phyloP scores from a whole-genome alignment of 306 rosid species.

The Quercus aquifolioides region DNA sequence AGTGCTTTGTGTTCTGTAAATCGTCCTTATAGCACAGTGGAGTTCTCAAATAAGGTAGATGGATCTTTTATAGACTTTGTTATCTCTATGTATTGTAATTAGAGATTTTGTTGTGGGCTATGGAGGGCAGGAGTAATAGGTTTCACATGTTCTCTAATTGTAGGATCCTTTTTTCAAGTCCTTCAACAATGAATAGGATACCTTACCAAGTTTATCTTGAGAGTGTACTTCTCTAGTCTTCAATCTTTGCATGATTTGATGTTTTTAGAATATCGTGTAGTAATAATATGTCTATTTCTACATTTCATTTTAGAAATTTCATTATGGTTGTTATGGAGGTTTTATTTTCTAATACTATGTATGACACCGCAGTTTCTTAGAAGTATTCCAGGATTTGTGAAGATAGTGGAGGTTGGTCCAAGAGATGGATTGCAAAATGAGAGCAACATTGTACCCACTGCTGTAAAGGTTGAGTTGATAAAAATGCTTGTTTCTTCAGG shows the following conservation, averaged over 20 bases:
- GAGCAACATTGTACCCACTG: constrained; percentile 71
- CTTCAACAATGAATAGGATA: neutral
- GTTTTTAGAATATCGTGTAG: neutral
- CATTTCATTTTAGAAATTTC: constrained; percentile 12
- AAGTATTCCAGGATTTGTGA: constrained; percentile 64
- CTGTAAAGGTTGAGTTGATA: constrained; percentile 72
- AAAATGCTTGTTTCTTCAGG: constrained; percentile 78
- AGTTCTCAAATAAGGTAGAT: constrained; percentile 54
- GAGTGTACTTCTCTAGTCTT: neutral
- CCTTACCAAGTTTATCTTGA: neutral
- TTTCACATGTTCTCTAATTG: neutral
- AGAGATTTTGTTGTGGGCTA: neutral
- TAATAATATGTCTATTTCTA: neutral
- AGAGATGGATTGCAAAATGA: constrained; percentile 96
- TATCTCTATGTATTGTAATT: neutral
- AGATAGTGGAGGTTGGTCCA: constrained; percentile 91
- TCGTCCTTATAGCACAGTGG: constrained; percentile 42
- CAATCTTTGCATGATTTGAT: neutral
- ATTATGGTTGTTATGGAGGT: constrained; percentile 16
- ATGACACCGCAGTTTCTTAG: constrained; percentile 36
- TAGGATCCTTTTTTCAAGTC: neutral
- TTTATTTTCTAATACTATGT: constrained; percentile 7
- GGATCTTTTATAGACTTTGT: constrained; percentile 5
- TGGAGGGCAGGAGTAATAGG: neutral
- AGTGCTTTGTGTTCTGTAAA: constrained; percentile 26